A percentile compares a stretch with the other conserved stretches of the same genome.
Conservation (phyloP, 805 yeast genomes). For the Blastobotrys peoriensis region DNA sequence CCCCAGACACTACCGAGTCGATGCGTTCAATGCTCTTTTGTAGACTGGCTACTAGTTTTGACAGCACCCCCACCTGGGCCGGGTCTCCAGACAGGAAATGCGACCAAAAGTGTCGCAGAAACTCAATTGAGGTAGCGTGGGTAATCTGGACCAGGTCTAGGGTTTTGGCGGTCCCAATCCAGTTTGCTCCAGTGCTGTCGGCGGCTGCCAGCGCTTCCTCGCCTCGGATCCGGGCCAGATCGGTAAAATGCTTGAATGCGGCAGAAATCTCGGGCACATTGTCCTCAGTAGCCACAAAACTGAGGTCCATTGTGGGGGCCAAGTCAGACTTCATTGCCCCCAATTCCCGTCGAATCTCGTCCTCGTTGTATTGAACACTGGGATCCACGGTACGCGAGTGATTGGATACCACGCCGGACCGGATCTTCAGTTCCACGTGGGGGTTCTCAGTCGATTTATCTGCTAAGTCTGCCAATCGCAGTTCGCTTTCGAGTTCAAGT, state of each 20-base stretch:
- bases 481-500: not conserved
- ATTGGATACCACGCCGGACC: not conserved
- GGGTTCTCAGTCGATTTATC: not conserved
- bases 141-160: conserved; percentile 51
- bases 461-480: conserved; percentile 9
- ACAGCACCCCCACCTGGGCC: conserved; percentile 38
- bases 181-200: conserved; percentile 1
- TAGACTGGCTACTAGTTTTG: conserved; percentile 44
- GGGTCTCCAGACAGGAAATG: conserved; percentile 29
- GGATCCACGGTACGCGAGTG: not conserved
- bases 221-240: conserved; percentile 14
- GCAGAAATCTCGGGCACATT: conserved; percentile 2
- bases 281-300: not conserved
- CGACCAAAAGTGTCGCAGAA: conserved; percentile 66
- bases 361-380: not conserved
- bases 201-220: conserved; percentile 10
- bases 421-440: not conserved
- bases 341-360: not conserved
- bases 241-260: conserved; percentile 14
- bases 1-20: conserved; percentile 27
- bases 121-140: conserved; percentile 71
- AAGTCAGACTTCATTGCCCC: not conserved
- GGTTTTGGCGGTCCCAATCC: conserved; percentile 25
- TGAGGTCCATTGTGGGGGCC: not conserved
- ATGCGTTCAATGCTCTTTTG: conserved; percentile 44